Evolutionary conservation across 306 rosid species (phyloP), one percentile per base, ranked within the genome.

Genomic region (Quercus suber): DNA sequence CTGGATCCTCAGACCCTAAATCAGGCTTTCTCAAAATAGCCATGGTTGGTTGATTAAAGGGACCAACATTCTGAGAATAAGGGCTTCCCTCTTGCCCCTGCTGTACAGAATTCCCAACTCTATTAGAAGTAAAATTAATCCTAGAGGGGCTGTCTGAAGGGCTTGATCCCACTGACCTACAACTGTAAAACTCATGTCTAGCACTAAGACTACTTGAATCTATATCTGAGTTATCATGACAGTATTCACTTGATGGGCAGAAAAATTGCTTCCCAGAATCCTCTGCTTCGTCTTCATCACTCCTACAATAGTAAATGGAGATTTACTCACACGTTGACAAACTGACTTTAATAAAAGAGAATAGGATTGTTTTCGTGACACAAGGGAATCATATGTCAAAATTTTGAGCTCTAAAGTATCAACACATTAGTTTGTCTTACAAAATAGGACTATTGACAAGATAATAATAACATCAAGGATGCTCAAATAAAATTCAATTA

Each of bases 121-220:
- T 74, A 71, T 80, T 82, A 72, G 86, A 80, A 87, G 91, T 56
- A 86, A 85, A 92, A 85, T 81, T 78, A 83, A 73, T 86, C 90
- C 96, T 88, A 86, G 91, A 90, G 74, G 98, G 92, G 88, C 97
- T 91, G 76, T 87, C 85, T 55, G 76, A 84, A 79, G 94, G 97
- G 87, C 93, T 89, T 71, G 97, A 86, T 69, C 85, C 99, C 80
- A 59, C 83, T 61, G 90, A 90, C 82, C 73, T 82, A 82, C 12
- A 84, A 79, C 74, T 74, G 85, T 74, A 87, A 81, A 77, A 84
- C 82, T 88, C 92, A 73, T 84, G 83, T 84, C 94, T 90, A 87
- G 85, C 92, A 82, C 90, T 95, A 91, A 89, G 79, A 85, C 92
- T 95, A 95, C 82, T 75, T 64, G 92, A 89, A 82, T 89, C 94